These are phyloP conservation scores for Metschnikowia lochheadii DNA, from an alignment of 805 yeast genomes.

Conservation along the genomic window DNA sequence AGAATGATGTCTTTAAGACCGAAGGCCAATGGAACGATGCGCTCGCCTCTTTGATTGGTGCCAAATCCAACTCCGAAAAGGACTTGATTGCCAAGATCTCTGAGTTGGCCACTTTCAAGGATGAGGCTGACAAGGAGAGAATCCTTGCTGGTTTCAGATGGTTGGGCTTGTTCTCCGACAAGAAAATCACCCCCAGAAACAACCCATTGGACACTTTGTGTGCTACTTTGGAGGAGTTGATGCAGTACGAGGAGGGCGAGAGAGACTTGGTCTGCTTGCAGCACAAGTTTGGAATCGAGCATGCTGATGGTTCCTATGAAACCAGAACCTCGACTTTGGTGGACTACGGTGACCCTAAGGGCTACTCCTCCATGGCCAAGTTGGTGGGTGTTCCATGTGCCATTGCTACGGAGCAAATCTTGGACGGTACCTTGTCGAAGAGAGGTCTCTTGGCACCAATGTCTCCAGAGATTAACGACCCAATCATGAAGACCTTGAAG, in stretches of 20 bases:
- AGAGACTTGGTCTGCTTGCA: slow-evolving; percentile 93
- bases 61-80: slow-evolving; percentile 61
- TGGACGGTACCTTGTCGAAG: slow-evolving; percentile 70
- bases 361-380: slow-evolving; percentile 97
- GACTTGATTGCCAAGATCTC: slow-evolving; percentile 76
- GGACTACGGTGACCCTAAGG: slow-evolving; percentile 83
- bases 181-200: slow-evolving; percentile 77
- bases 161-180: slow-evolving; percentile 87
- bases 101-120: slow-evolving; percentile 74
- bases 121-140: slow-evolving; percentile 77
- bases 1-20: slow-evolving; percentile 52
- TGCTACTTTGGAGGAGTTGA: slow-evolving; percentile 89
- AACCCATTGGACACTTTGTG: slow-evolving; percentile 95
- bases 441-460: slow-evolving; percentile 94
- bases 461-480: slow-evolving; percentile 83
- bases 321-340: slow-evolving; percentile 93
- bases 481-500: slow-evolving; percentile 87
- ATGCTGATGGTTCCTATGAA: slow-evolving; percentile 90
- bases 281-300: slow-evolving; percentile 96
- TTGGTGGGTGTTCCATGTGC: slow-evolving; percentile 98
- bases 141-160: slow-evolving; percentile 86
- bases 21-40: slow-evolving; percentile 85
- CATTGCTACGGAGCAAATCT: slow-evolving; percentile 82
- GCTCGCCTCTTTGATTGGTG: slow-evolving; percentile 67
- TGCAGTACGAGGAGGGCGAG: slow-evolving; percentile 95